Percentiles rank a stretch among this genome's conserved stretches.
Conservation (phyloP, 2,329 filamentous ascomycete genomes). For the Hortaea sp. region DNA sequence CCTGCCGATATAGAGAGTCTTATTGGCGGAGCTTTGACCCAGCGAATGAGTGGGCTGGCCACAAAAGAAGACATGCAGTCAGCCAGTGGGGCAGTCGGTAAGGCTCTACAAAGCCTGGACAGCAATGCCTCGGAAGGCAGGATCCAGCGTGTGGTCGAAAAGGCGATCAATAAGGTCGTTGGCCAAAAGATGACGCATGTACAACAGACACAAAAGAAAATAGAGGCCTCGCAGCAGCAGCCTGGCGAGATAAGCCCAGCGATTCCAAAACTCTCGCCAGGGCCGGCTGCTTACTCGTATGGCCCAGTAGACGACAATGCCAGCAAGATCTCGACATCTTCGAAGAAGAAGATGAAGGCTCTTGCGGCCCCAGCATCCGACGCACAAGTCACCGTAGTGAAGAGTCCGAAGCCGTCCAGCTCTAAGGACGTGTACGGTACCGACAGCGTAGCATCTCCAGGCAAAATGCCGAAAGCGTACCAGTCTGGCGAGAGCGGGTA, state of each 20-base stretch:
- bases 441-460: no score
- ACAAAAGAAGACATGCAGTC: conserved; percentile 6
- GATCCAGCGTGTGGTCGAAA: conserved; percentile 5
- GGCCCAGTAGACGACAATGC: no score
- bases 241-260: no score
- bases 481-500: no score
- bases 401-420: no score
- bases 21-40: conserved; percentile 5
- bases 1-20: conserved; percentile 4
- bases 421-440: no score
- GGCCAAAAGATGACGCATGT: not conserved
- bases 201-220: no score
- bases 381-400: not conserved
- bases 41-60: conserved; percentile 6
- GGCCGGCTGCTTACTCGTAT: no score
- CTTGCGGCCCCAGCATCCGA: not conserved
- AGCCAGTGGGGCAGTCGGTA: conserved; percentile 4
- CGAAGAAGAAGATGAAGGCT: not conserved
- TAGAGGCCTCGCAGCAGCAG: no score
- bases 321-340: not conserved
- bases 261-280: no score
- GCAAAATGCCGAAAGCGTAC: no score
- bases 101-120: conserved; percentile 4
- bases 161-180: conserved; percentile 5
- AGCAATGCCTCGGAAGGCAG: conserved; percentile 1